Percentiles rank a stretch among this genome's conserved stretches.
Conservation (phyloP, 2,329 filamentous ascomycete species). For the Xylaria sp. region DNA sequence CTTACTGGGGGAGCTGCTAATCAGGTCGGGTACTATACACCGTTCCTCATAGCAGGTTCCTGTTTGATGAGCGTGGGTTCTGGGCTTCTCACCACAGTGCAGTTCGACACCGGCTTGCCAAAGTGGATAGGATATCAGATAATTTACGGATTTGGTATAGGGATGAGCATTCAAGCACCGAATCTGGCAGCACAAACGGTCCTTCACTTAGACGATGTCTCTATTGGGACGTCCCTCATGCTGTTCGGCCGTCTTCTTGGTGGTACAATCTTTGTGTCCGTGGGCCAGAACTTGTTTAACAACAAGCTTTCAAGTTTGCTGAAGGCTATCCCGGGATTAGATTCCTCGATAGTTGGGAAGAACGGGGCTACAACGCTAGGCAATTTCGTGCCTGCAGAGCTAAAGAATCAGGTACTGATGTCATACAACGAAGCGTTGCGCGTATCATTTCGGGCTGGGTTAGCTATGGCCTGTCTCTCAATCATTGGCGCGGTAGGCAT, state of each 20-base stretch:
- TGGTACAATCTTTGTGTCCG: constrained; percentile 48
- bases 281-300: constrained; percentile 50
- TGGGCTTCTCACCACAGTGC: constrained; percentile 33
- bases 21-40: constrained; percentile 34
- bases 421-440: constrained; percentile 66
- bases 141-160: constrained; percentile 34
- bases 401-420: constrained; percentile 31
- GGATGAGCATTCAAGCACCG: constrained; percentile 33
- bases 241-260: constrained; percentile 51
- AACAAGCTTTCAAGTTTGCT: constrained; percentile 43
- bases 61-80: constrained; percentile 30
- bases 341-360: constrained; percentile 30
- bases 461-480: constrained; percentile 55
- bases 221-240: constrained; percentile 47
- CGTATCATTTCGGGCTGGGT: constrained; percentile 61
- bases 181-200: constrained; percentile 52
- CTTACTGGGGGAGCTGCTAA: constrained; percentile 28
- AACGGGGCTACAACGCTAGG: constrained; percentile 38
- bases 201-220: constrained; percentile 43
- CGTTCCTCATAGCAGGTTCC: constrained; percentile 26
- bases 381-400: constrained; percentile 20
- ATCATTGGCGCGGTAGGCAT: constrained; percentile 58
- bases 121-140: constrained; percentile 38
- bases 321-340: constrained; percentile 34
- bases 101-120: constrained; percentile 6